Base-by-base conservation (phyloP, 2,329 filamentous ascomycete genomes). In the Fusarium sp. region DNA sequence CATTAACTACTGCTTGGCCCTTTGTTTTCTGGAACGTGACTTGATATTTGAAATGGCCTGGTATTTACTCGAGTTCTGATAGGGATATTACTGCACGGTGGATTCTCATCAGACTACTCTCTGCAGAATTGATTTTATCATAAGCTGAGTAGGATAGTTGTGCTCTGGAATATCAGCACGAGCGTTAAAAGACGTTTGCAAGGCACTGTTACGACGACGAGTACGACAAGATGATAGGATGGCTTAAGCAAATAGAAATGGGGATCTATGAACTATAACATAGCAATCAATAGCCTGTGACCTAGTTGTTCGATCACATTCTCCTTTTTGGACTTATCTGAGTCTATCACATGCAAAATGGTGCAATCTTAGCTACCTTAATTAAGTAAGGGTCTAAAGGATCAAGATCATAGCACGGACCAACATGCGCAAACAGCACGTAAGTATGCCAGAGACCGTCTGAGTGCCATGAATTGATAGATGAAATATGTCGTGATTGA, bases 321-420 rank as follows among this genome's bases (percentile, higher is more conserved):
- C 28, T 42, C 36, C n/a, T 36, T 12, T 14, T 13, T 18, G 12
- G 42, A 33, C 41, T 12, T 15, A 24, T 42, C 20, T 33, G 51
- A 58, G 51, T 33, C 31, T 39, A 17, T 70, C 67, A 70, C 67
- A 70, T 70, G 67, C 38, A 66, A 66, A 70, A 66, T 42, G 42
- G 41, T 54, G 20, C 22, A 52, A 48, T 49, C 10, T 44, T n/a
- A 31, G 9, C 51, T 39, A 47, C 12, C 24, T 26, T 47, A 44
- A 48, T 48, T 48, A 33, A 48, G 26, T 22, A 70, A 70, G 31
- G n/a, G 33, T 36, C 49, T 52, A 15, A 52, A 36, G 18, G 33
- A 24, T 26, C 31, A 36, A 52, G 36, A 33, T 52, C n/a, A 28
- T 24, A 36, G 67, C 66, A 66, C 66, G 52, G 45, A 49, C 66